These are phyloP conservation scores for Boletus hoseneyae DNA, from an alignment of 1,284 basidiomycete species.

Conservation along the genomic window DNA sequence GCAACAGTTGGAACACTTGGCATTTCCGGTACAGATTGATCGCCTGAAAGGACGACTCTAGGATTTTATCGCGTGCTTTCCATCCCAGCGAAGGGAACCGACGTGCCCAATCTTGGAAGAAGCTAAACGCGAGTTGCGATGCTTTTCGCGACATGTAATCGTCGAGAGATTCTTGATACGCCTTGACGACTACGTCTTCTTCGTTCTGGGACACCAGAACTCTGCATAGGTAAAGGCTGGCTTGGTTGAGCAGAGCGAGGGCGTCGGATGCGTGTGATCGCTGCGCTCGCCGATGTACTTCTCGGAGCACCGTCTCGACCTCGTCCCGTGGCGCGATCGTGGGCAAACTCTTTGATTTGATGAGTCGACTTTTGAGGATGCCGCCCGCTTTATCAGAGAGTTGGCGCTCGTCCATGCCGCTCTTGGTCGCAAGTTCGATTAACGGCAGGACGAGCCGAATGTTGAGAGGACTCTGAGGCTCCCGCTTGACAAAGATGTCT, in stretches of 20 bases:
- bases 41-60: slow-evolving; percentile 53
- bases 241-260: slow-evolving; percentile 60
- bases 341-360: slow-evolving; percentile 72
- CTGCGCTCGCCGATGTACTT: slow-evolving; percentile 74
- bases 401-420: slow-evolving; percentile 76
- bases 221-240: slow-evolving; percentile 72
- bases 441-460: slow-evolving; percentile 74
- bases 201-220: slow-evolving; percentile 47
- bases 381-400: slow-evolving; percentile 82
- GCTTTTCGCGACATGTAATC: slow-evolving; percentile 84
- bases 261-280: slow-evolving; percentile 66
- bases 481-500: slow-evolving; percentile 78
- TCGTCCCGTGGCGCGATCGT: slow-evolving; percentile 29
- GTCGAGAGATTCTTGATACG: slow-evolving; percentile 67
- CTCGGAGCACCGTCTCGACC: slow-evolving; percentile 52
- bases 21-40: slow-evolving; percentile 74
- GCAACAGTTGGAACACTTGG: slow-evolving; percentile 75
- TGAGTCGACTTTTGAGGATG: slow-evolving; percentile 72
- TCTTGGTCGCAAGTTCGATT: slow-evolving; percentile 65
- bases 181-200: slow-evolving; percentile 44
- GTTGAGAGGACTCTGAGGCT: slow-evolving; percentile 64
- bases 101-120: slow-evolving; percentile 79
- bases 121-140: slow-evolving; percentile 69
- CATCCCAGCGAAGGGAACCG: slow-evolving; percentile 70
- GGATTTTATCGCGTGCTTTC: slow-evolving; percentile 58